Base-by-base conservation (phyloP, 495 filamentous ascomycete species). In the Copromyces sp. region DNA sequence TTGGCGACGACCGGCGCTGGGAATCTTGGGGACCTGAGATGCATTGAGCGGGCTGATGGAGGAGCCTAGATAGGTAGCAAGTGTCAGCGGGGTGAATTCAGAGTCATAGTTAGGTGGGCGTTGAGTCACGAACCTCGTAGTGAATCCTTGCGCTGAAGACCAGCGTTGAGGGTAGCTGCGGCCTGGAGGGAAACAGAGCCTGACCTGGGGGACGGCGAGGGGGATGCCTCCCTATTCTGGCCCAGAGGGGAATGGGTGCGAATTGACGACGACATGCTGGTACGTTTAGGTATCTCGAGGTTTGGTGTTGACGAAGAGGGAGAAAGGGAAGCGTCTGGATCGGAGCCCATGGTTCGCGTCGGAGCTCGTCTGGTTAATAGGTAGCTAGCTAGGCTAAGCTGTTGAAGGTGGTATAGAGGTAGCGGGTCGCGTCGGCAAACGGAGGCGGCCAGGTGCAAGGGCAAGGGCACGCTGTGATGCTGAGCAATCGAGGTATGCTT, bases 121-220 rank as follows among this genome's bases (percentile, higher is more conserved):
- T 47, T 81, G 12, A 65, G 14, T 65, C 29, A 35, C 53, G 7
- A 65, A 87, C 89, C 86, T 77, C 88, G 82, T 40, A 83, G 84
- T 16, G 87, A 85, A 73, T 90, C 84, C 78, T 89, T 86, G 70
- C 86, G 85, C 74, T 92, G 90, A 9, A 92, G 84, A 39, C 90
- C 88, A 16, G 90, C 89, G 77, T 92, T 93, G 73, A 92, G 85
- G 17, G 89, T 87, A 5, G 89, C 91, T 16, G 91, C 86, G 68
- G 90, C 88, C 75, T 90, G 88, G 37, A 92, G 84, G 9, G 90
- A 92, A 38, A 85, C 83, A 11, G 89, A 88, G 17, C 89, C 86
- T 37, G 87, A 87, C 68, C 90, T 82, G 24, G 90, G 84, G 47
- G 88, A 87, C 6, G 86, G 81, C 17, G 88, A 85, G 29, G 83